Percentiles rank a stretch among this genome's conserved stretches.
These are phyloP conservation scores for Furcasterigmium furcatum DNA, from an alignment of 2,329 filamentous ascomycete species.

Conservation along the genomic window DNA sequence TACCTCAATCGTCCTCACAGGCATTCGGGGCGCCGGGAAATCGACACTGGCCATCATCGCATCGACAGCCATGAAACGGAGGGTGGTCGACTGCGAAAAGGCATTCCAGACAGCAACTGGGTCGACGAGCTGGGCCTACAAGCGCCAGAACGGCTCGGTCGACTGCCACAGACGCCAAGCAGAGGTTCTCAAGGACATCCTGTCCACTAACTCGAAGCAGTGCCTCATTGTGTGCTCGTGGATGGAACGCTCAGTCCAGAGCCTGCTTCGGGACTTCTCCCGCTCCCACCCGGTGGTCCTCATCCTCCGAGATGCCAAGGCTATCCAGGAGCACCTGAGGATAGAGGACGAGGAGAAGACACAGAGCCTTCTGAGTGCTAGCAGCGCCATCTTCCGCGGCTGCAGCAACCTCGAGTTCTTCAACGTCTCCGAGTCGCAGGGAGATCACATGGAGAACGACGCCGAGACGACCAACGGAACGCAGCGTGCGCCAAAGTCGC, in stretches of 20 bases:
- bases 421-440: constrained; percentile 61
- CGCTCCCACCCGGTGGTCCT: constrained; percentile 68
- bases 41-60: constrained; percentile 74
- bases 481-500: constrained; percentile 15
- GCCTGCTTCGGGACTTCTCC: constrained; percentile 58
- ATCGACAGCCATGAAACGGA: constrained; percentile 65
- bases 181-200: constrained; percentile 56
- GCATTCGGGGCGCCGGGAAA: constrained; percentile 72
- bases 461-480: constrained; percentile 17
- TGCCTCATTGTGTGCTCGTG: constrained; percentile 72
- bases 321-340: constrained; percentile 61
- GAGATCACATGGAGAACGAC: not conserved
- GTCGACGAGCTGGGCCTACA: constrained; percentile 59
- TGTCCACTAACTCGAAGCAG: constrained; percentile 55
- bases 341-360: constrained; percentile 54
- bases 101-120: constrained; percentile 64
- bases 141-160: constrained; percentile 56
- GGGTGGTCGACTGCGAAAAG: constrained; percentile 66
- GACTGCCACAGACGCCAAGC: constrained; percentile 64
- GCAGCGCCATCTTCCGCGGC: constrained; percentile 55
- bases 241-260: constrained; percentile 62
- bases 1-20: constrained; percentile 70
- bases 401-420: constrained; percentile 77
- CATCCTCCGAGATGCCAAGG: constrained; percentile 60
- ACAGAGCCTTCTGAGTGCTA: constrained; percentile 54